Percentiles rank a stretch among this genome's conserved stretches.
Conservation (phyloP, 805 yeast genomes). For the Saccharomycopsis schoenii region DNA sequence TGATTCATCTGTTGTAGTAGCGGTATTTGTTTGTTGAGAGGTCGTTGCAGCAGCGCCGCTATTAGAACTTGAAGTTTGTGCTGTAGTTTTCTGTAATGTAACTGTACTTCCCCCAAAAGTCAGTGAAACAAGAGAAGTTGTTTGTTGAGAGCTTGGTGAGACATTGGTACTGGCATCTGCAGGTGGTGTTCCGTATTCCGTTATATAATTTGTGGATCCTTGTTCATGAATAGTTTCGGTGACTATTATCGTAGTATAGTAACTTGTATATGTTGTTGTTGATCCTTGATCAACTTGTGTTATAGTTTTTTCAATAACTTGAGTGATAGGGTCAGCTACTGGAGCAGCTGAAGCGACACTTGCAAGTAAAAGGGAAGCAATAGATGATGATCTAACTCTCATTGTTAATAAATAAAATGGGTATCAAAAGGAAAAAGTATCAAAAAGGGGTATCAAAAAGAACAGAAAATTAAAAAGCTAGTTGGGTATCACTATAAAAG, state of each 20-base stretch:
- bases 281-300: conserved; percentile 15
- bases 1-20: background rate
- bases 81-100: background rate
- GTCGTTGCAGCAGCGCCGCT: background rate
- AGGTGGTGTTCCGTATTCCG: conserved; percentile 7
- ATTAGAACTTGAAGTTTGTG: background rate
- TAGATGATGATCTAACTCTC: conserved; percentile 2
- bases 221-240: conserved; percentile 16
- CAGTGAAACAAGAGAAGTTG: background rate
- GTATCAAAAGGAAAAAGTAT: background rate
- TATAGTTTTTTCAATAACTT: conserved; percentile 14
- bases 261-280: conserved; percentile 18
- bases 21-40: background rate
- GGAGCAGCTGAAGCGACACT: conserved; percentile 11
- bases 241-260: conserved; percentile 16
- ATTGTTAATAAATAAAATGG: background rate
- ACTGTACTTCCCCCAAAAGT: background rate
- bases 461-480: background rate
- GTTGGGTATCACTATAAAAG: conserved; percentile 1
- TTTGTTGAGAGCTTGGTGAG: background rate
- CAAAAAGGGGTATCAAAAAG: background rate
- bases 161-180: background rate
- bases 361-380: background rate
- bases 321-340: conserved; percentile 15
- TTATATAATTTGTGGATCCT: conserved; percentile 14